Evolutionary conservation across 1,284 basidiomycete genomes (phyloP).

Genomic region (Cryptococcus sp.): DNA sequence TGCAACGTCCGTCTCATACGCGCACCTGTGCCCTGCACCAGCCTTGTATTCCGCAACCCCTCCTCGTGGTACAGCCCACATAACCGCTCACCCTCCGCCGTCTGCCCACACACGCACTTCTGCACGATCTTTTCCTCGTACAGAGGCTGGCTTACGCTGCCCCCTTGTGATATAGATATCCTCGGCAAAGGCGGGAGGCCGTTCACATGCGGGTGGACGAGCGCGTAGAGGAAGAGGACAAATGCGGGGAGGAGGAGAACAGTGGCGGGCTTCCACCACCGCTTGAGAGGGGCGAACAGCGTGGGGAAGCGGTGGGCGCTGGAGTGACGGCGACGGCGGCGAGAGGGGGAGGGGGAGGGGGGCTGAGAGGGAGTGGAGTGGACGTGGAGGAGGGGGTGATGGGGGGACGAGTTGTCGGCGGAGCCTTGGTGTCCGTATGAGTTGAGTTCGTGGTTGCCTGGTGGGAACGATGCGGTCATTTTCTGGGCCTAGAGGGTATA

Average conservation of each 20-base stretch:
- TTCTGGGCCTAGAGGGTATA: too few relatives aligned
- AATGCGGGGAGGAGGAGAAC: conserved; percentile 31
- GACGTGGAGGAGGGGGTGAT: background rate
- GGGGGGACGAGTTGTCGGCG: background rate
- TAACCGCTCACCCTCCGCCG: conserved; percentile 29
- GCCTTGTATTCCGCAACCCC: conserved; percentile 27
- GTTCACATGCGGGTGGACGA: conserved; percentile 39
- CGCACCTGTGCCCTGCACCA: conserved; percentile 39
- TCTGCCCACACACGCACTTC: conserved; percentile 33
- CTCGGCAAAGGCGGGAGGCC: conserved; percentile 39
- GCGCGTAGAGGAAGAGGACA: conserved; percentile 33
- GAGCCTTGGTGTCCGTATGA: background rate
- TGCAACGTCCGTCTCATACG: conserved; percentile 35
- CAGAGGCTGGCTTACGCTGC: background rate
- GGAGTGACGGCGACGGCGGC: background rate
- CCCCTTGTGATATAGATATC: conserved; percentile 26
- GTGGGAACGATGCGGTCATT: background rate
- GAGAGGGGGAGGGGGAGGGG: background rate
- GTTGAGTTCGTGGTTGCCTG: background rate
- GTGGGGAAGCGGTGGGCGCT: conserved; percentile 1
- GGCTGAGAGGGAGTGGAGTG: background rate
- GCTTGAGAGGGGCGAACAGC: conserved; percentile 4
- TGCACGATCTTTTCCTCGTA: conserved; percentile 15
- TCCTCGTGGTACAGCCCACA: conserved; percentile 40
- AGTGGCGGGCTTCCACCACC: conserved; percentile 27